Evolutionary conservation across 495 filamentous ascomycete species (phyloP).

Genomic region (Beverwykella pulmonaria): DNA sequence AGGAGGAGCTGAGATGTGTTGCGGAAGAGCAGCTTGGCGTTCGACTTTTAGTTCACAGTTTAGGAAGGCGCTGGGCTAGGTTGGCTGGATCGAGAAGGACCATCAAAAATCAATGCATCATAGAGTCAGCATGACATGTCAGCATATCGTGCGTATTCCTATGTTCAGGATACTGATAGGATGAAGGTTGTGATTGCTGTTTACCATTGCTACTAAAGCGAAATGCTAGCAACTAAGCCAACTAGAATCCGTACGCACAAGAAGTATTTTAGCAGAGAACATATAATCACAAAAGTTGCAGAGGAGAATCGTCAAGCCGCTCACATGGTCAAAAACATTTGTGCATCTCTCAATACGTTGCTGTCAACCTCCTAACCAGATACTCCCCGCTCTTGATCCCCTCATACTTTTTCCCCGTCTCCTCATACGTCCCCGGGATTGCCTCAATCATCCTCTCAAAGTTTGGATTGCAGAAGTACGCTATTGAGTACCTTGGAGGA

Average conservation of each 20-base stretch:
- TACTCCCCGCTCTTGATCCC: conserved; percentile 82
- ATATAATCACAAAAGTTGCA: too few relatives aligned
- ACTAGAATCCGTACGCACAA: too few relatives aligned
- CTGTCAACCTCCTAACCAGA: conserved; percentile 73
- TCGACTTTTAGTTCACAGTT: neutral
- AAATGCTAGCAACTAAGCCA: too few relatives aligned
- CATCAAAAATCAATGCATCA: neutral
- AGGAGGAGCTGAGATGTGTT: neutral
- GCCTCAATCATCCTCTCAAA: conserved; percentile 77
- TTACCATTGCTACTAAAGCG: too few relatives aligned
- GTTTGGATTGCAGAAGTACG: conserved; percentile 91
- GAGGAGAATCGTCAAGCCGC: too few relatives aligned
- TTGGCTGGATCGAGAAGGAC: neutral
- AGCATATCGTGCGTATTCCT: neutral
- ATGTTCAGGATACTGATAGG: too few relatives aligned
- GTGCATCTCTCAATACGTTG: conserved; percentile 54
- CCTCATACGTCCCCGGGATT: conserved; percentile 80
- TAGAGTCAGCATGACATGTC: neutral
- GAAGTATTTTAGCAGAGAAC: too few relatives aligned
- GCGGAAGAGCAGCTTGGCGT: neutral
- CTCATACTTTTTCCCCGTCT: conserved; percentile 72
- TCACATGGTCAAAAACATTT: too few relatives aligned
- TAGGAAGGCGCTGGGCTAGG: neutral
- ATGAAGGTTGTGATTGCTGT: too few relatives aligned
- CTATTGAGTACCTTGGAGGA: conserved; percentile 69